Conservation (phyloP, 371 early-diverging fungal species). For the Apophysomyces ossiformis region DNA sequence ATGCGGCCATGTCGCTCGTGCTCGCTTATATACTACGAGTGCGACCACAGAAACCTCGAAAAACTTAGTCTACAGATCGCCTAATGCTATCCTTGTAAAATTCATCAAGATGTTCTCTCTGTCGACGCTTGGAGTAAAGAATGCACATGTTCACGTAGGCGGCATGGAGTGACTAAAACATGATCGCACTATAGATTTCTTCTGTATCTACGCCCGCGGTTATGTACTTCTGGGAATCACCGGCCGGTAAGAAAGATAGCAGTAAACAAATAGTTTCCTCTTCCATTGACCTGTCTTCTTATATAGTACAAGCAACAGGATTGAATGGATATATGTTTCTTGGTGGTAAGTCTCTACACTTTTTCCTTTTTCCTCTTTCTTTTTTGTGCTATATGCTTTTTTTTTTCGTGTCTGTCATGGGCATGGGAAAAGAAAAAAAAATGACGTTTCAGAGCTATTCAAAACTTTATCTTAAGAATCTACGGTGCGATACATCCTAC, state of each 20-base stretch:
- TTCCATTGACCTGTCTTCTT: slow-evolving; percentile 1
- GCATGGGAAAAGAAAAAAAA: background rate
- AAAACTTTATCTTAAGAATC: slow-evolving; percentile 30
- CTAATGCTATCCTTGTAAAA: slow-evolving; percentile 36
- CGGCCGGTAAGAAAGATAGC: slow-evolving; percentile 35
- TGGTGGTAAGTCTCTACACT: slow-evolving; percentile 32
- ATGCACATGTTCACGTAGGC: background rate
- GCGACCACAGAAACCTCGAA: slow-evolving; percentile 5
- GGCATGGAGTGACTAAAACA: background rate
- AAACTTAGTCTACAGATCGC: slow-evolving; percentile 41
- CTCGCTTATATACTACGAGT: slow-evolving; percentile 13
- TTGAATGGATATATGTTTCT: slow-evolving; percentile 41
- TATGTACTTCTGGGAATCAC: slow-evolving; percentile 49
- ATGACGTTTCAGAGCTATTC: background rate
- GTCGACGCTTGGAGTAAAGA: slow-evolving; percentile 41
- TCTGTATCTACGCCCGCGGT: slow-evolving; percentile 44
- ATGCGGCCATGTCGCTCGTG: background rate
- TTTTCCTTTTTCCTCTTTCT: background rate
- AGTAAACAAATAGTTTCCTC: background rate
- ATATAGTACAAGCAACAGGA: slow-evolving; percentile 37
- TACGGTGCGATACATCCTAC: slow-evolving; percentile 32
- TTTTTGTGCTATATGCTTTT: background rate
- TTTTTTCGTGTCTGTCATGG: too few species aligned
- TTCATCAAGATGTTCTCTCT: slow-evolving; percentile 49
- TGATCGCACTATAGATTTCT: slow-evolving; percentile 34